A percentile compares a stretch with the other conserved stretches of the same genome.
These are phyloP conservation scores for Cytospora leucostoma DNA, from an alignment of 2,329 filamentous ascomycete genomes.

Conservation along the genomic window DNA sequence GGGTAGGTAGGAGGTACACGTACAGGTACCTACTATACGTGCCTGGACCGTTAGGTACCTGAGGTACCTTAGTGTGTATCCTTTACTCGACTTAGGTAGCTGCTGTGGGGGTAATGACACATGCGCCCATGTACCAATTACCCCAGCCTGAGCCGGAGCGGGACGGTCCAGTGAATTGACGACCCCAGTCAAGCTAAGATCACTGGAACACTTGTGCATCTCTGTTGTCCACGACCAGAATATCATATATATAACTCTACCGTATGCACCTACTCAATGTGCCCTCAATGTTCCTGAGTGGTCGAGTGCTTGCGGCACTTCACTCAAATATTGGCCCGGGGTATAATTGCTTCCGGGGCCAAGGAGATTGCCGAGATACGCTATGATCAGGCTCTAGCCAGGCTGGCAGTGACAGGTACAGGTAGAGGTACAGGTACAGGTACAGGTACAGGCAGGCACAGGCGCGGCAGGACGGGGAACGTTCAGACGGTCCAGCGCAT, in stretches of 20 bases:
- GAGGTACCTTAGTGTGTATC: too few species aligned
- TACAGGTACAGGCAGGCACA: too few species aligned
- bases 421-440: too few species aligned
- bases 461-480: background rate
- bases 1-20: background rate
- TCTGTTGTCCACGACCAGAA: background rate
- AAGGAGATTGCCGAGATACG: conserved; percentile 24
- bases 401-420: background rate
- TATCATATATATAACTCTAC: background rate
- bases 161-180: background rate
- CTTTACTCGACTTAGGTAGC: background rate
- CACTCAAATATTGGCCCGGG: background rate
- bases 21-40: too few species aligned
- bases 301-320: background rate
- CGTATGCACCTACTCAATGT: background rate
- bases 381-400: background rate
- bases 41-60: too few species aligned
- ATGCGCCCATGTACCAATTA: background rate
- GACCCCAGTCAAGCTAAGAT: background rate
- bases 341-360: background rate
- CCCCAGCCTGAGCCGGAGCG: background rate
- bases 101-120: background rate
- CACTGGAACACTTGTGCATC: background rate
- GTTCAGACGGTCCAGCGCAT: background rate
- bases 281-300: too few species aligned